Percentiles rank a stretch among this genome's conserved stretches.
Conservation (phyloP, 495 filamentous ascomycete species). For the Neurospora sp. region DNA sequence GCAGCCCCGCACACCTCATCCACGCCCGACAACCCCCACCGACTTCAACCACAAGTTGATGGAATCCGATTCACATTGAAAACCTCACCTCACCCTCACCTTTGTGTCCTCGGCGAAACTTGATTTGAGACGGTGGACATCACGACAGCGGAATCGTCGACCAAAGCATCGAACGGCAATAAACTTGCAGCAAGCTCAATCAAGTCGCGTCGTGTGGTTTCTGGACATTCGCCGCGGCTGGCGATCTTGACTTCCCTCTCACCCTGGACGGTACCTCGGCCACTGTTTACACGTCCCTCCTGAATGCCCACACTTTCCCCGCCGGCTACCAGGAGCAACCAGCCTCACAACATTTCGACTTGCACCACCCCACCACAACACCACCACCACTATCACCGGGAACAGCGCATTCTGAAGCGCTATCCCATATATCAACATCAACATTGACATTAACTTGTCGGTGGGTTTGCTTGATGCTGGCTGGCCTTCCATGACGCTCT, state of each 20-base stretch:
- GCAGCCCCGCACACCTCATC: not conserved
- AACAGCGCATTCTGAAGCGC: not conserved
- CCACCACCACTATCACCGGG: not conserved
- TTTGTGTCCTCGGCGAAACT: not conserved
- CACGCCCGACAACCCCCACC: not conserved
- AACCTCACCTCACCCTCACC: not conserved
- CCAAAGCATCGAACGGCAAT: not conserved
- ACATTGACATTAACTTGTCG: not conserved
- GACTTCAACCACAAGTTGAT: not conserved
- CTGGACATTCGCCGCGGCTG: not conserved
- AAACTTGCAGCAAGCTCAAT: not conserved
- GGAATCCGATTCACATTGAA: not conserved
- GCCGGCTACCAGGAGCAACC: not conserved
- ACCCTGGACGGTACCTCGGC: not conserved
- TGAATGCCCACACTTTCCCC: not conserved
- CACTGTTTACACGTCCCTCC: not conserved
- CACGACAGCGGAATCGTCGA: not conserved
- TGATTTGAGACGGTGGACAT: not conserved
- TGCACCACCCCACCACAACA: not conserved
- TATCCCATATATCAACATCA: not conserved
- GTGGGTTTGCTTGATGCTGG: not conserved
- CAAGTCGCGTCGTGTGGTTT: not conserved
- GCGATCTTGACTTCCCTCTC: not conserved
- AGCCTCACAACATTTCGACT: not conserved
- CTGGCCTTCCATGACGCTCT: not conserved